phyloP scores from a whole-genome alignment of 2,329 filamentous ascomycete genomes.

The Diplodia mutila region DNA sequence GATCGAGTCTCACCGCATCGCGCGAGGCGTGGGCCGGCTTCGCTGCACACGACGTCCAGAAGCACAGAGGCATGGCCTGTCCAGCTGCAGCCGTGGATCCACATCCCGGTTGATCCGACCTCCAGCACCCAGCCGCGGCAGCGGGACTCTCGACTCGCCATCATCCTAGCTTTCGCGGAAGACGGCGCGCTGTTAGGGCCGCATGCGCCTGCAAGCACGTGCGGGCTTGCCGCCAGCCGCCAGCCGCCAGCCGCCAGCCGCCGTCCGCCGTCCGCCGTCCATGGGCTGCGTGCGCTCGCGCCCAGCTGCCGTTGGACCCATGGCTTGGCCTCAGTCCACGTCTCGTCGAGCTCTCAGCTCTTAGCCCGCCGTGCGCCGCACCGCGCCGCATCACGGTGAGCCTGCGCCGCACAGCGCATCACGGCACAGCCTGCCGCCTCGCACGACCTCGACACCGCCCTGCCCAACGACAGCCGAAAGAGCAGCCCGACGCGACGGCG shows the following conservation, averaged over 20 bases:
- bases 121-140: slow-evolving; percentile 4
- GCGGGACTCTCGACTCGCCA: slow-evolving; percentile 11
- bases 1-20: slow-evolving; percentile 67
- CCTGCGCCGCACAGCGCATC: not conserved
- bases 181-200: slow-evolving; percentile 12
- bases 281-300: not conserved
- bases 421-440: not conserved
- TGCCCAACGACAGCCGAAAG: slow-evolving; percentile 11
- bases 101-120: slow-evolving; percentile 24
- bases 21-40: slow-evolving; percentile 62
- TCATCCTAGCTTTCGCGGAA: slow-evolving; percentile 23
- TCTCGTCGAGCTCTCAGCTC: no score
- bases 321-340: no score
- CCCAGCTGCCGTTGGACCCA: no score
- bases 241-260: not conserved
- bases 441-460: slow-evolving; percentile 3
- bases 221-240: not conserved
- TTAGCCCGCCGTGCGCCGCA: no score
- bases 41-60: slow-evolving; percentile 20
- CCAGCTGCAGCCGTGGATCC: slow-evolving; percentile 14
- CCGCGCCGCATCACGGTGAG: not conserved
- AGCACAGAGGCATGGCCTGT: slow-evolving; percentile 16
- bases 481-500: slow-evolving; percentile 14
- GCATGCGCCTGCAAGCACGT: slow-evolving; percentile 18
- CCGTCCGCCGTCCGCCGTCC: no score